A percentile compares a stretch with the other conserved stretches of the same genome.
phyloP scores from a whole-genome alignment of 208 protist species.

The Leishmania aethiopica region DNA sequence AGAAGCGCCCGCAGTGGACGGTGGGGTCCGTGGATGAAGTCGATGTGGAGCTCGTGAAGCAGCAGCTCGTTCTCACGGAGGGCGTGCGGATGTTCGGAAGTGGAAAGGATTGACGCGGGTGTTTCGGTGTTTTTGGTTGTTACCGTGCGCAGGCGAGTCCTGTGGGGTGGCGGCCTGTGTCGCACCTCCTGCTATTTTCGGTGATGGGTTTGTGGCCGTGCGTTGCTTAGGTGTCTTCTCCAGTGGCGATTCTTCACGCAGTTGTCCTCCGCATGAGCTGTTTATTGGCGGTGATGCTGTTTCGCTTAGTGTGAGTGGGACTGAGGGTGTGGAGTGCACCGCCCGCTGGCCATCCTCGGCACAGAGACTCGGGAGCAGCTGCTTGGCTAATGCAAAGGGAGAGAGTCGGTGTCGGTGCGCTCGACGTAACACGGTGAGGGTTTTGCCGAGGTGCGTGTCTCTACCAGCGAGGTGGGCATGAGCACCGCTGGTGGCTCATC shows the following conservation, averaged over 20 bases:
- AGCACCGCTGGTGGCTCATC: background rate
- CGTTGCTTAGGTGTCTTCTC: background rate
- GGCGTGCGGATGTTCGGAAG: background rate
- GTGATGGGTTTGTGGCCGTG: background rate
- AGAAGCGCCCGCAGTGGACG: constrained; percentile 44
- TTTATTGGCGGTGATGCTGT: too few species aligned
- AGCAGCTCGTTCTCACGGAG: background rate
- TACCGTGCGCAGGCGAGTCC: background rate
- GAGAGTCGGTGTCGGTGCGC: background rate
- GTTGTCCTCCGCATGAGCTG: too few species aligned
- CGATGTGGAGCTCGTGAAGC: constrained; percentile 12
- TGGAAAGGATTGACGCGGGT: too few species aligned
- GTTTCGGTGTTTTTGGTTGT: too few species aligned
- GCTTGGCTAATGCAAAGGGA: background rate
- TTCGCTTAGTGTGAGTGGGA: too few species aligned
- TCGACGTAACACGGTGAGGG: background rate
- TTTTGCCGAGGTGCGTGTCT: background rate
- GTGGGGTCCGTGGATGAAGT: constrained; percentile 41
- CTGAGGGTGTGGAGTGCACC: too few species aligned
- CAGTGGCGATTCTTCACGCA: too few species aligned
- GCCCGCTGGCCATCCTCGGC: background rate
- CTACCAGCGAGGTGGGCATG: background rate
- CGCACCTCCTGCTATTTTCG: background rate
- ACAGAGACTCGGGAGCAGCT: background rate
- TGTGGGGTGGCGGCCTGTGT: background rate